Evolutionary conservation across 129 eudicot genomes (phyloP).

Genomic region (Artemisia tridentata): DNA sequence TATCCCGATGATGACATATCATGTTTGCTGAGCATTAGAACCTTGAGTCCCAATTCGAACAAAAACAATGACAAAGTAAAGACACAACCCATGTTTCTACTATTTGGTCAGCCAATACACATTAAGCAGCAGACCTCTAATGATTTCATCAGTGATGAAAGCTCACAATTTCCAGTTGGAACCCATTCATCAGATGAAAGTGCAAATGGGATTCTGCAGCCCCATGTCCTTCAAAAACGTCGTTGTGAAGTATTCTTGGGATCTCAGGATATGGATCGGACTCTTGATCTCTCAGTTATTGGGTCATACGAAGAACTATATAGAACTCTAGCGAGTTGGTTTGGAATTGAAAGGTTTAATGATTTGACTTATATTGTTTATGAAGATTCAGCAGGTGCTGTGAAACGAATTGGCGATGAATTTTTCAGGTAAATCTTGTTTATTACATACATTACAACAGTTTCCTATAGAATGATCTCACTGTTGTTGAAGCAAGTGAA

Average conservation of each 20-base stretch:
- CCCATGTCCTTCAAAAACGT: conserved; percentile 32
- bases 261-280: conserved; percentile 66
- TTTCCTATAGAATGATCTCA: not conserved
- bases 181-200: conserved; percentile 31
- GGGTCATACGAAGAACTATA: conserved; percentile 65
- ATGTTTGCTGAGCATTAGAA: conserved; percentile 65
- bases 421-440: conserved; percentile 53
- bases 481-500: not conserved
- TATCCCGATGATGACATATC: conserved; percentile 46
- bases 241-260: conserved; percentile 66
- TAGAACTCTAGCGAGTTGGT: conserved; percentile 52
- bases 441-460: not conserved
- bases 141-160: conserved; percentile 32
- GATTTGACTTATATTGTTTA: conserved; percentile 45
- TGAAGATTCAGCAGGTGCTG: conserved; percentile 52
- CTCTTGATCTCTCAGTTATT: conserved; percentile 67
- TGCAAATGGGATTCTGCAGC: conserved; percentile 21
- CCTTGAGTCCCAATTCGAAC: conserved; percentile 37
- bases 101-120: conserved; percentile 81
- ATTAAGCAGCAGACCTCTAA: conserved; percentile 62
- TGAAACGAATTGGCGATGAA: conserved; percentile 60
- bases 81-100: conserved; percentile 50
- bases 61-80: conserved; percentile 30
- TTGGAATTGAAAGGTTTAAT: conserved; percentile 58
- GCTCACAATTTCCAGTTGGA: conserved; percentile 14